A percentile compares a stretch with the other conserved stretches of the same genome.
phyloP scores from a whole-genome alignment of 192 early-diverging fungal species.

The Coemansia sp. region DNA sequence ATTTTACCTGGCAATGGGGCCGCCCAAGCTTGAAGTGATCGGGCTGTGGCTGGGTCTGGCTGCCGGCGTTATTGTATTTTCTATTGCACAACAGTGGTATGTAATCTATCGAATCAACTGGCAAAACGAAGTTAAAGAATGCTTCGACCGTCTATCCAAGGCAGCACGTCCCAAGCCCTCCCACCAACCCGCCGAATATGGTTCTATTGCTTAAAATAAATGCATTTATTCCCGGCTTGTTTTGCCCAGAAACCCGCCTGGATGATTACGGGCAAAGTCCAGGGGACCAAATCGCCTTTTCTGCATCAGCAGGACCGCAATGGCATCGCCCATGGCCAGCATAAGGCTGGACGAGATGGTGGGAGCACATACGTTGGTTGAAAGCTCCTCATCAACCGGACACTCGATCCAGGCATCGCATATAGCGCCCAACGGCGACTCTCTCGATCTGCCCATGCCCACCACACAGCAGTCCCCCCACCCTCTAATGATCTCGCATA shows the following conservation, averaged over 20 bases:
- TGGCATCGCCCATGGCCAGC: slow-evolving; percentile 42
- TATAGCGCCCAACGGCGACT: slow-evolving; percentile 25
- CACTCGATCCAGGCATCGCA: slow-evolving; percentile 46
- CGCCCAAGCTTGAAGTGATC: slow-evolving; percentile 37
- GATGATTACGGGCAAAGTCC: slow-evolving; percentile 45
- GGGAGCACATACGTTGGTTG: slow-evolving; percentile 25
- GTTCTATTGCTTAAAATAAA: slow-evolving; percentile 4
- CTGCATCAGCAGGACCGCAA: slow-evolving; percentile 37
- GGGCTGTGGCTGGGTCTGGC: slow-evolving; percentile 65
- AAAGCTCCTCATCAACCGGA: slow-evolving; percentile 21
- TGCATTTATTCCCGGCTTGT: neutral
- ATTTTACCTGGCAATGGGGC: slow-evolving; percentile 55
- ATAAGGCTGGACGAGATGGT: slow-evolving; percentile 30
- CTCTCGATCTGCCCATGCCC: slow-evolving; percentile 25
- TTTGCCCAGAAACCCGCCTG: slow-evolving; percentile 32
- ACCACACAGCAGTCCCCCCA: slow-evolving; percentile 4
- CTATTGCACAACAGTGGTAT: slow-evolving; percentile 33
- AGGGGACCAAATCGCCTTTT: slow-evolving; percentile 16
- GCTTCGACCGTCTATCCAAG: slow-evolving; percentile 22
- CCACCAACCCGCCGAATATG: neutral
- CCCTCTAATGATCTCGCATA: neutral
- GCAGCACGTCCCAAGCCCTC: slow-evolving; percentile 12
- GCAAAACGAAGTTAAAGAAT: slow-evolving; percentile 46
- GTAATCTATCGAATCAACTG: slow-evolving; percentile 45
- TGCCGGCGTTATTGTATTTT: slow-evolving; percentile 45